Evolutionary conservation across 176 grass and related monocot species (phyloP), one percentile per base, ranked within the genome.

Genomic region (Eremochloa ophiuroides): DNA sequence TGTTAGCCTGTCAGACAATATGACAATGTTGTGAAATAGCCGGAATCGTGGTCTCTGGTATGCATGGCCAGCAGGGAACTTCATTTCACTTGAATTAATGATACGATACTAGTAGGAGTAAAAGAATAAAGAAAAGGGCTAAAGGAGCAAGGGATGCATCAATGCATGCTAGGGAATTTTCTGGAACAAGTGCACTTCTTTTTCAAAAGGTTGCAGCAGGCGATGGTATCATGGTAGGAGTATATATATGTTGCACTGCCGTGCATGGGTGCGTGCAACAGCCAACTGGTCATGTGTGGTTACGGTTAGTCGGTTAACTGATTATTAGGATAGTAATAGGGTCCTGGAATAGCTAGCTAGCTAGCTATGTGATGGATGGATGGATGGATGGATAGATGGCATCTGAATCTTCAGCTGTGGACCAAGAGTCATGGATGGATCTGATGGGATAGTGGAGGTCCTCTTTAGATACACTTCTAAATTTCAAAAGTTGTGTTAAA

Each of bases 371-470:
- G 48, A 22, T 22, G 47, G 48, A 58, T 53, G 18, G 47, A n/a
- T n/a, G n/a, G n/a, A n/a, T n/a, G n/a, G n/a, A n/a, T n/a, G n/a
- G n/a, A 53, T 56, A 1, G 75, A 66, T 78, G 26, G 76, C 61
- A 79, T 66, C 76, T 79, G 62, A 66, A 79, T 66, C 41, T 79
- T 66, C 18, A 39, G 73, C 44, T 30, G 39, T 22, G 14, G 39
- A 46, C 40, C 40, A 44, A 6, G 16, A 39, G 11, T 14, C 2
- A 7, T 58, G 18, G 69, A 31, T 17, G 20, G 60, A 78, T 31
- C 39, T 11, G 60, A 78, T 78, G 60, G 61, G 29, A 79, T 17
- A 42, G 18, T 22, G 30, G 42, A 79, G n/a, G n/a, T n/a, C n/a
- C n/a, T n/a, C n/a, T n/a, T n/a, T n/a, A n/a, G n/a, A n/a, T n/a